phyloP scores from a whole-genome alignment of 2,329 filamentous ascomycete genomes.

The Hypoxylon sp. region DNA sequence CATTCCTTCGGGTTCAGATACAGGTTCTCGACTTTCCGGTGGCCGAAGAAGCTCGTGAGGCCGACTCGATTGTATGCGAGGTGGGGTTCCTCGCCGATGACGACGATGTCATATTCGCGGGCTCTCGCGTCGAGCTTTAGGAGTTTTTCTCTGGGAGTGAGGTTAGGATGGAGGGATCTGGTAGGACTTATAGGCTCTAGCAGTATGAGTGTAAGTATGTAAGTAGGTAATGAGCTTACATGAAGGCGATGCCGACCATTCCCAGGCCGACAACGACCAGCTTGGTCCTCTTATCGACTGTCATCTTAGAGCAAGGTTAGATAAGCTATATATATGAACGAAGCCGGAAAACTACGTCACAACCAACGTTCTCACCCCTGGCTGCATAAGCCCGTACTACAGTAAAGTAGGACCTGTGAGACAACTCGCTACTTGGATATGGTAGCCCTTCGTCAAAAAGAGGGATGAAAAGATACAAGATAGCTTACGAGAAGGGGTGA shows the following conservation, averaged over 20 bases:
- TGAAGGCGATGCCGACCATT: conserved; percentile 91
- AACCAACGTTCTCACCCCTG: conserved; percentile 25
- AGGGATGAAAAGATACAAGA: not conserved
- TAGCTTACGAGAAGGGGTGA: not conserved
- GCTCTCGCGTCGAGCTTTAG: conserved; percentile 83
- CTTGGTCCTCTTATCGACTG: conserved; percentile 64
- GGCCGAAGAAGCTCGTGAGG: conserved; percentile 88
- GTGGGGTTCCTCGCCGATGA: conserved; percentile 89
- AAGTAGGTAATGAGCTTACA: conserved; percentile 67
- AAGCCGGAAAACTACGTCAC: conserved; percentile 29
- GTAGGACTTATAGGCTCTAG: not conserved
- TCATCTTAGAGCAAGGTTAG: conserved; percentile 58
- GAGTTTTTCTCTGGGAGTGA: conserved; percentile 77
- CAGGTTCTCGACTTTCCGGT: conserved; percentile 85
- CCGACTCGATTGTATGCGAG: conserved; percentile 93
- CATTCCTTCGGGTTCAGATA: conserved; percentile 88
- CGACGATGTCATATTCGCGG: conserved; percentile 82
- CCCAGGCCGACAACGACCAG: conserved; percentile 88
- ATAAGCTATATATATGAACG: not conserved
- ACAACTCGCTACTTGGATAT: not conserved
- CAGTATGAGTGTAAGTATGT: not conserved
- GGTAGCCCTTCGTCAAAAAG: not conserved
- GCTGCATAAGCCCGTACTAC: conserved; percentile 21
- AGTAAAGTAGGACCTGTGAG: conserved; percentile 1
- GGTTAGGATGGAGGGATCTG: conserved; percentile 21